Conservation (phyloP, 1,284 basidiomycete species). For the Pseudozyma hubeiensis region DNA sequence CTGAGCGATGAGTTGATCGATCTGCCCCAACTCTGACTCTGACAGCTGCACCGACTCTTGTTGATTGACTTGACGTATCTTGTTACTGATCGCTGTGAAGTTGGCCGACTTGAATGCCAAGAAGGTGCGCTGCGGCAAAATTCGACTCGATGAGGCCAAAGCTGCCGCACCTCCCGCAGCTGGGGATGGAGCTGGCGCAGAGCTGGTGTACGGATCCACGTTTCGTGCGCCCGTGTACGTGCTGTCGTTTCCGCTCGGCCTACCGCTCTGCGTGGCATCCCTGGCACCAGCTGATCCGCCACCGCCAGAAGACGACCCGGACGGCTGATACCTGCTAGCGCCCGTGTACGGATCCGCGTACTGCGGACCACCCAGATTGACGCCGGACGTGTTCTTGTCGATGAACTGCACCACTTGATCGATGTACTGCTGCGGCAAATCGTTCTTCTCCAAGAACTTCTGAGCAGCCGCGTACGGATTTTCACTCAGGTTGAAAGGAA, state of each 20-base stretch:
- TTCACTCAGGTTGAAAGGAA: slow-evolving; percentile 87
- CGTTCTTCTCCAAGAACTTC: slow-evolving; percentile 84
- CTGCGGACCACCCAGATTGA: slow-evolving; percentile 76
- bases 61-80: slow-evolving; percentile 84
- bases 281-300: slow-evolving; percentile 49
- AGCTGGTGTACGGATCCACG: slow-evolving; percentile 52
- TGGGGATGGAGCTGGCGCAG: slow-evolving; percentile 54
- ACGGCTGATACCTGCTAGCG: slow-evolving; percentile 75
- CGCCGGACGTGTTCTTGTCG: slow-evolving; percentile 82
- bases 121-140: slow-evolving; percentile 54
- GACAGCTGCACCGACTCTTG: slow-evolving; percentile 75
- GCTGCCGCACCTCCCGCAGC: slow-evolving; percentile 45
- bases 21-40: slow-evolving; percentile 75
- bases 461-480: slow-evolving; percentile 92
- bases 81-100: slow-evolving; percentile 84
- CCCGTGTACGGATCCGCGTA: slow-evolving; percentile 94
- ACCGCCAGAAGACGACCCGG: slow-evolving; percentile 36
- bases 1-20: slow-evolving; percentile 78
- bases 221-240: slow-evolving; percentile 70
- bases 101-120: slow-evolving; percentile 89
- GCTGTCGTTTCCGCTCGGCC: slow-evolving; percentile 57
- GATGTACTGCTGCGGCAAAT: slow-evolving; percentile 83
- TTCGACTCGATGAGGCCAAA: slow-evolving; percentile 46
- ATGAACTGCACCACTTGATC: slow-evolving; percentile 95
- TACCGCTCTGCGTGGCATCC: slow-evolving; percentile 66